Percentiles rank a stretch among this genome's conserved stretches.
These are phyloP conservation scores for Eimeria praecox DNA, from an alignment of 169 alveolate genomes.

Conservation along the genomic window DNA sequence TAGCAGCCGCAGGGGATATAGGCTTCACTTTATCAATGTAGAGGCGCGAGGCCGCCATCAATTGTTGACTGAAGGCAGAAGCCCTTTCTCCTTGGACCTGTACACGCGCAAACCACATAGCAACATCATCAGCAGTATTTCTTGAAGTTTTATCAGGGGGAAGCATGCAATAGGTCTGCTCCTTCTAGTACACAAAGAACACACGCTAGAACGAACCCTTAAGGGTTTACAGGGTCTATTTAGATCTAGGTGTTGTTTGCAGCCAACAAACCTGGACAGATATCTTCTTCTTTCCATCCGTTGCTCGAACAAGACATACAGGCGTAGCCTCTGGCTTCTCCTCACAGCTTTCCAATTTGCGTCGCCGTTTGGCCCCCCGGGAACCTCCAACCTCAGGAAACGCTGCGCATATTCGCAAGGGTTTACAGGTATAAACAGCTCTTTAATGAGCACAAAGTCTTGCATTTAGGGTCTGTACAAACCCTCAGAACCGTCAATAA, in stretches of 20 bases:
- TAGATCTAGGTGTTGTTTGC: too few relatives aligned
- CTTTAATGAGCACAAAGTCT: background rate
- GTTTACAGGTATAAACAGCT: background rate
- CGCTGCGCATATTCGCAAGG: slow-evolving; percentile 34
- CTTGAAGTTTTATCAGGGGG: background rate
- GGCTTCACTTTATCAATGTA: slow-evolving; percentile 17
- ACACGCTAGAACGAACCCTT: background rate
- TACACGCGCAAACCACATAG: background rate
- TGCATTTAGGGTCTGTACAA: background rate
- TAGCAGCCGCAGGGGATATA: background rate
- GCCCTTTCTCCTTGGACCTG: slow-evolving; percentile 55
- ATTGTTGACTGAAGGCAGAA: slow-evolving; percentile 7
- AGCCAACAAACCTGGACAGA: slow-evolving; percentile 6
- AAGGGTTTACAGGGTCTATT: slow-evolving; percentile 19
- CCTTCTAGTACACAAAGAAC: background rate
- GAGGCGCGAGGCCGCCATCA: background rate
- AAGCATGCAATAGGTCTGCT: too few relatives aligned
- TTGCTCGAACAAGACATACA: slow-evolving; percentile 54
- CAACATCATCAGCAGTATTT: background rate
- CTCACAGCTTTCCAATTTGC: slow-evolving; percentile 30
- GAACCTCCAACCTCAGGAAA: slow-evolving; percentile 50
- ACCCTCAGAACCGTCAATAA: background rate
- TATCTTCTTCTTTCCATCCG: slow-evolving; percentile 52
- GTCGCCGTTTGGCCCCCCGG: slow-evolving; percentile 40
- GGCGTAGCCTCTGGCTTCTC: slow-evolving; percentile 33